Conservation (phyloP, 2,329 filamentous ascomycete species). For the Blastomyces parvus region DNA sequence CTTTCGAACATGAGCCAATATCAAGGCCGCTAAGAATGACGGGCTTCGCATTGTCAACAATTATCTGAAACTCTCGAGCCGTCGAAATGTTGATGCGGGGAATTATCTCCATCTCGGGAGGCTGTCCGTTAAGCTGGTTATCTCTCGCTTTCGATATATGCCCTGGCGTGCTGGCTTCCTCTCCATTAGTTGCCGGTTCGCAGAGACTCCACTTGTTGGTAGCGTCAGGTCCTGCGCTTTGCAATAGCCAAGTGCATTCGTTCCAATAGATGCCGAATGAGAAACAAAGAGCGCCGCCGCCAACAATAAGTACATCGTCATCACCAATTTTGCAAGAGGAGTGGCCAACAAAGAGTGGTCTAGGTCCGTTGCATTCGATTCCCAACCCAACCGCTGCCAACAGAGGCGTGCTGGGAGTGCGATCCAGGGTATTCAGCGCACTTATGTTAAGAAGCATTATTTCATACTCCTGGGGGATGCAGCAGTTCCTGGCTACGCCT, state of each 20-base stretch:
- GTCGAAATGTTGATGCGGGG: constrained; percentile 46
- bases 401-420: constrained; percentile 18
- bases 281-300: constrained; percentile 81
- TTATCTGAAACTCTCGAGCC: constrained; percentile 48
- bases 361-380: constrained; percentile 27
- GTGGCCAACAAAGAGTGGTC: constrained; percentile 64
- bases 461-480: constrained; percentile 42
- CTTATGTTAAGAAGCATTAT: constrained; percentile 37
- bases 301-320: constrained; percentile 53
- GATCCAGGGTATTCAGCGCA: constrained; percentile 17
- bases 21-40: constrained; percentile 56
- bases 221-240: constrained; percentile 20
- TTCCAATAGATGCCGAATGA: constrained; percentile 87
- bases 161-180: not conserved
- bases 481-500: constrained; percentile 37
- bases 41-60: constrained; percentile 52
- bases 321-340: constrained; percentile 43
- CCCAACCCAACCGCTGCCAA: constrained; percentile 24
- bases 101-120: constrained; percentile 29
- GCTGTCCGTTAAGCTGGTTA: constrained; percentile 10
- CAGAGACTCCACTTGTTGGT: constrained; percentile 25
- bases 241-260: constrained; percentile 46
- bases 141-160: not conserved
- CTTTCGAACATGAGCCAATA: constrained; percentile 56
- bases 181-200: not conserved